Percentiles rank a stretch among this genome's conserved stretches.
These are phyloP conservation scores for Trichoderma gamsii DNA, from an alignment of 495 filamentous ascomycete species.

Conservation along the genomic window DNA sequence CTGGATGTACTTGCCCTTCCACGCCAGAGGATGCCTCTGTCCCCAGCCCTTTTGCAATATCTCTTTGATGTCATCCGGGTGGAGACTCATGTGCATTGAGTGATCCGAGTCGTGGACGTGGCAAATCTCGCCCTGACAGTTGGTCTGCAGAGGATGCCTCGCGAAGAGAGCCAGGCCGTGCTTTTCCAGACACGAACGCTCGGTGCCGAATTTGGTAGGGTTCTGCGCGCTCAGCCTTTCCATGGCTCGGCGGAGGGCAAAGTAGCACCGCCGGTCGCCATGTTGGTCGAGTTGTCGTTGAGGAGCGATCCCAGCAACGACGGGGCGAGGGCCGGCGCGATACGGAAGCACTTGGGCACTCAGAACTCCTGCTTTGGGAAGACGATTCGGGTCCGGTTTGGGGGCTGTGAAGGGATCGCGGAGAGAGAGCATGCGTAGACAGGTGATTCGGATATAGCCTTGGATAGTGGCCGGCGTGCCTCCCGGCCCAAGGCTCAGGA, in stretches of 20 bases:
- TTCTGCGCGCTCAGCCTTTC: constrained; percentile 42
- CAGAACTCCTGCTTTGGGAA: constrained; percentile 37
- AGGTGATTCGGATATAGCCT: constrained; percentile 67
- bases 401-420: constrained; percentile 50
- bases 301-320: constrained; percentile 67
- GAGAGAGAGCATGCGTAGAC: constrained; percentile 51
- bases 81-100: constrained; percentile 68
- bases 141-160: constrained; percentile 52
- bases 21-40: constrained; percentile 78
- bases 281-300: constrained; percentile 70
- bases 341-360: constrained; percentile 42
- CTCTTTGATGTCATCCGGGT: constrained; percentile 70
- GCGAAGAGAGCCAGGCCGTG: constrained; percentile 69
- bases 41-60: constrained; percentile 80
- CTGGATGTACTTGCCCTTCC: constrained; percentile 40
- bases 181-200: constrained; percentile 72
- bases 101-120: constrained; percentile 74
- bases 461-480: constrained; percentile 67
- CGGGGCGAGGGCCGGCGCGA: constrained; percentile 57
- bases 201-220: constrained; percentile 49
- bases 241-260: constrained; percentile 43
- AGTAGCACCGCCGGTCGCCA: constrained; percentile 46
- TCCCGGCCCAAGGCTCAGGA: constrained; percentile 71
- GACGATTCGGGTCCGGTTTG: constrained; percentile 27
- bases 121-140: constrained; percentile 68